Evolutionary conservation across 306 rosid genomes (phyloP).

Genomic region (Glycine soja): DNA sequence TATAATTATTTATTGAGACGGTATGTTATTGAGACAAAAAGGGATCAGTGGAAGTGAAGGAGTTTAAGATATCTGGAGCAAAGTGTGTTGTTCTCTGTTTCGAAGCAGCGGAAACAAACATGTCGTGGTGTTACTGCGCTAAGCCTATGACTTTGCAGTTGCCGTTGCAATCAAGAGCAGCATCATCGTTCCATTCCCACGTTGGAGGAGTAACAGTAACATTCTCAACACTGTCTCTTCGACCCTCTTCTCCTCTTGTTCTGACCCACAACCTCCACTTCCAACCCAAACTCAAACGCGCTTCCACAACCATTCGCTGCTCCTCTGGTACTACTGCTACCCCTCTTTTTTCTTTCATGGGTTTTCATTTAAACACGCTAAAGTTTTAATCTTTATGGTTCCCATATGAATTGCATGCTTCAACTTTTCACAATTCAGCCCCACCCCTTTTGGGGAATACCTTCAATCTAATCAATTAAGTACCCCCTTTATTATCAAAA

Average conservation of each 20-base stretch:
- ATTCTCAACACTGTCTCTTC: constrained; percentile 48
- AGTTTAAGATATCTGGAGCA: constrained; percentile 12
- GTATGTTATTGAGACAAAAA: too few species aligned
- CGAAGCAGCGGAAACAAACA: background rate
- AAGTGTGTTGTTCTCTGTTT: background rate
- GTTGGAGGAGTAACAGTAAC: constrained; percentile 28
- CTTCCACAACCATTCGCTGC: constrained; percentile 62
- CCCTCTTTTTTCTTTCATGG: constrained; percentile 16
- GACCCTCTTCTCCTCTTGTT: constrained; percentile 29
- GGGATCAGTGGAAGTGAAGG: background rate
- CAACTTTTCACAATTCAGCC: constrained; percentile 27
- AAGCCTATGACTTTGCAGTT: constrained; percentile 49
- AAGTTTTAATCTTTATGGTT: constrained; percentile 10
- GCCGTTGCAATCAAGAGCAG: constrained; percentile 24
- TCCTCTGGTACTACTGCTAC: constrained; percentile 61
- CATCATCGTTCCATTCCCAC: constrained; percentile 43
- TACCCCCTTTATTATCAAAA: background rate
- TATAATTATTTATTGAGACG: too few species aligned
- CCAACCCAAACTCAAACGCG: constrained; percentile 48
- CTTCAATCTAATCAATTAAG: background rate
- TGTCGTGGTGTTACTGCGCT: constrained; percentile 50
- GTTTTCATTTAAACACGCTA: constrained; percentile 10
- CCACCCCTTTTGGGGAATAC: constrained; percentile 33
- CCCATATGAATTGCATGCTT: constrained; percentile 21
- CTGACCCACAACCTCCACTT: constrained; percentile 37